Base-by-base conservation (phyloP, 2,329 filamentous ascomycete genomes). In the Aureobasidium vineae region DNA sequence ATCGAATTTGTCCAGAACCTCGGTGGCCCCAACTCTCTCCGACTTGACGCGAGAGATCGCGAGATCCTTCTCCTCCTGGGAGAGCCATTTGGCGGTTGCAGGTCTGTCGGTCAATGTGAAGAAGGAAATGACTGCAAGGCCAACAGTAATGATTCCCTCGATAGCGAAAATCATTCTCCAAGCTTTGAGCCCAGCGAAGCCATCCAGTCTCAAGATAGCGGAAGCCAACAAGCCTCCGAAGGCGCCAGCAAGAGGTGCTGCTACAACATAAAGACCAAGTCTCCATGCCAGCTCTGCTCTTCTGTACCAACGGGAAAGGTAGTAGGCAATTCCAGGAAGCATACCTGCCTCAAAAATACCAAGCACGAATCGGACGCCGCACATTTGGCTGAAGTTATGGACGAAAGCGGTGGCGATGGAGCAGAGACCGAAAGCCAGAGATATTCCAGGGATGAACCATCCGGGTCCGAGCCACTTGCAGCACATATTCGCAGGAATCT, bases 131-230 rank as follows among this genome's bases (percentile, higher is more conserved):
- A 90, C n/a, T 0, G 83, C 81, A 0, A 90, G 75, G 0, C 81
- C 79, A 68, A 78, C 79, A 0, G 85, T 87, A 69, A 89, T 84
- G 70, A 90, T 85, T 23, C 88, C 88, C 73, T 90, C 88, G n/a
- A 90, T 85, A 4, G 82, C 83, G 65, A 90, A 90, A 61, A 90
- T 89, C 87, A 90, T 89, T 8, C 87, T 79, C 88, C 88, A 91
- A 5, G 75, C 77, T 28, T 77, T 78, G 0, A 90, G 75, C 4
- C 78, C 74, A 7, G 86, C 87, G 68, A 90, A 85, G 67, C 79
- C 75, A 63, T 84, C 77, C 1, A 91, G 80, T 2, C 78, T 86
- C 23, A 90, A 79, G 69, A 91, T 91, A 1, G 79, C 88, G 5
- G 77, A 80, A 1, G 81, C 81, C 0, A 91, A 78, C 0, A 91